phyloP scores from a whole-genome alignment of 2,329 filamentous ascomycete genomes.

The Cryphonectria carpinicola region DNA sequence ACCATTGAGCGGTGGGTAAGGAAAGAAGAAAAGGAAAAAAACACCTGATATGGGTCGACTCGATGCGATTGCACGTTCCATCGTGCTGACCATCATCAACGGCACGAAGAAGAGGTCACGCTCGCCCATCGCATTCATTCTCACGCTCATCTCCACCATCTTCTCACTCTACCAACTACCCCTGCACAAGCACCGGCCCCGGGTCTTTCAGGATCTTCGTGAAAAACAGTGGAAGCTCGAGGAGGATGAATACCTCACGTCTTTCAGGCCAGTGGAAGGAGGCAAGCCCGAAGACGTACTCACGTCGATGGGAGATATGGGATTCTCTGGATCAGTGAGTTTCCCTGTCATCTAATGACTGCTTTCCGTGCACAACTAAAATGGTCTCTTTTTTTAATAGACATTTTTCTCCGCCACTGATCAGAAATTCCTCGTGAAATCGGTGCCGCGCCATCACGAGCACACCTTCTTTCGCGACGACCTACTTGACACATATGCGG shows the following conservation, averaged over 20 bases:
- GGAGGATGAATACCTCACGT: conserved; percentile 45
- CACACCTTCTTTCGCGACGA: conserved; percentile 71
- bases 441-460: conserved; percentile 70
- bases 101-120: conserved; percentile 35
- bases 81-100: conserved; percentile 45
- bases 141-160: conserved; percentile 49
- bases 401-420: conserved; percentile 74
- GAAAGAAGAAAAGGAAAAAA: no score
- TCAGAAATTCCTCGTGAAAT: conserved; percentile 72
- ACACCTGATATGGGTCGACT: conserved; percentile 35
- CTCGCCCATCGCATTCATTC: conserved; percentile 45
- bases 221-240: conserved; percentile 42
- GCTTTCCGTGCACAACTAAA: no score
- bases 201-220: conserved; percentile 56
- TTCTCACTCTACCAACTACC: conserved; percentile 57
- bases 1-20: no score
- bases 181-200: conserved; percentile 50
- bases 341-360: not conserved
- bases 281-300: conserved; percentile 46
- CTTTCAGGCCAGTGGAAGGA: conserved; percentile 52
- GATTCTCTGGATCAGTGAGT: conserved; percentile 69
- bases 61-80: conserved; percentile 44
- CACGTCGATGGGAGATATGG: conserved; percentile 67
- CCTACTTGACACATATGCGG: conserved; percentile 65
- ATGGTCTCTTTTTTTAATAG: conserved; percentile 34